A percentile compares a stretch with the other conserved stretches of the same genome.
Evolutionary conservation across 2,329 filamentous ascomycete genomes (phyloP).

Genomic region (Cylindrodendrum hubeiense): DNA sequence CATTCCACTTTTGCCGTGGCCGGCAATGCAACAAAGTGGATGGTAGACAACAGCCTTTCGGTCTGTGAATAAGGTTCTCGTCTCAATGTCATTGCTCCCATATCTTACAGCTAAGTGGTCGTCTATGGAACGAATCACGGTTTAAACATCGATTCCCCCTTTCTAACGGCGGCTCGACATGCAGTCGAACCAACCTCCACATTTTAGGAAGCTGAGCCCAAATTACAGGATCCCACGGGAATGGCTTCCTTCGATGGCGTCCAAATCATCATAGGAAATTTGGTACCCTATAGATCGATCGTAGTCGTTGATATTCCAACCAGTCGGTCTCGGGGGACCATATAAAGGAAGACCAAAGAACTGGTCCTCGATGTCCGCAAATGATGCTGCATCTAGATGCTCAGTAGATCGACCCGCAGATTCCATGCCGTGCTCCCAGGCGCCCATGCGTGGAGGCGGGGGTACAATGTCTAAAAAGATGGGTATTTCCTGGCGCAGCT

Average conservation of each 20-base stretch:
- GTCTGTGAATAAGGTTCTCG: too few species aligned
- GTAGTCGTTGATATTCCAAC: not conserved
- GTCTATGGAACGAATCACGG: too few species aligned
- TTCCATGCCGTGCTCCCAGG: not conserved
- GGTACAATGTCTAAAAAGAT: not conserved
- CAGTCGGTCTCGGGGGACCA: not conserved
- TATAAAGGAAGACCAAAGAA: not conserved
- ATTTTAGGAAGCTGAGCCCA: too few species aligned
- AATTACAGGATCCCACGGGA: not conserved
- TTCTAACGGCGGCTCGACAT: too few species aligned
- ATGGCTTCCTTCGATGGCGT: too few species aligned
- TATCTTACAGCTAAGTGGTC: too few species aligned
- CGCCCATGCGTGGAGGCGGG: not conserved
- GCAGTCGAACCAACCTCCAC: too few species aligned
- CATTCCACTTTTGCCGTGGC: too few species aligned
- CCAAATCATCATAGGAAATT: not conserved
- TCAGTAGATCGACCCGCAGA: not conserved
- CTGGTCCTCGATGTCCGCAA: not conserved
- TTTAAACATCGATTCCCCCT: too few species aligned
- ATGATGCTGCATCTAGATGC: not conserved
- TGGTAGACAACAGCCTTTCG: too few species aligned
- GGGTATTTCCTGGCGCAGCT: not conserved
- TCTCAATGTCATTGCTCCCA: too few species aligned
- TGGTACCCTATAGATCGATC: not conserved
- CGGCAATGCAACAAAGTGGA: too few species aligned